Conservation (phyloP, 163 green algal genomes). For the Prototheca cutis region DNA sequence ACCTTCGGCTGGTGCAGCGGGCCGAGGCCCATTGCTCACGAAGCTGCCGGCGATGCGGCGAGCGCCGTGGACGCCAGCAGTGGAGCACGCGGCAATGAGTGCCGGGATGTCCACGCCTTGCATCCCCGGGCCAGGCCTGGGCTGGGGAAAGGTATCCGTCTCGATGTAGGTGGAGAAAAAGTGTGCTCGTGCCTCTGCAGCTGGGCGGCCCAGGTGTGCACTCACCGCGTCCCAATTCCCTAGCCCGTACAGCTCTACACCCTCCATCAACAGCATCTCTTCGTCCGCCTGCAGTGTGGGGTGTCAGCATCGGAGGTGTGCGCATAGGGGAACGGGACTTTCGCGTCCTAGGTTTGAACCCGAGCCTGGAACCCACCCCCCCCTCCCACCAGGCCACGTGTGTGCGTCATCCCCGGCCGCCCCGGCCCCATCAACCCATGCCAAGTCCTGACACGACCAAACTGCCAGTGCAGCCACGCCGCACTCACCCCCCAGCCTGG, state of each 20-base stretch:
- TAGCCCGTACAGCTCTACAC: slow-evolving; percentile 69
- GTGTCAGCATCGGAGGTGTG: too few relatives aligned
- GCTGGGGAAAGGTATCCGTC: slow-evolving; percentile 52
- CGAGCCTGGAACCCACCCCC: too few relatives aligned
- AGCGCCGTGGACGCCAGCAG: background rate
- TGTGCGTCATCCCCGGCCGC: too few relatives aligned
- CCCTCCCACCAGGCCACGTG: too few relatives aligned
- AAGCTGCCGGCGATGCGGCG: background rate
- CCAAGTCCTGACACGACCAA: too few relatives aligned
- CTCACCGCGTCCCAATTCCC: slow-evolving; percentile 83
- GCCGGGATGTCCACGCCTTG: slow-evolving; percentile 7
- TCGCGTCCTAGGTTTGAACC: too few relatives aligned
- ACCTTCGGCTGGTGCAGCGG: background rate
- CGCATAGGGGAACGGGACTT: too few relatives aligned
- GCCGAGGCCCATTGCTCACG: too few relatives aligned
- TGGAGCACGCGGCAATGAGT: slow-evolving; percentile 14
- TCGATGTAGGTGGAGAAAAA: slow-evolving; percentile 79
- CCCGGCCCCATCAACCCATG: too few relatives aligned
- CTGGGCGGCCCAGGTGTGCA: slow-evolving; percentile 79
- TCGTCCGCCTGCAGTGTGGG: slow-evolving; percentile 89
- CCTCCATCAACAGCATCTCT: slow-evolving; percentile 92
- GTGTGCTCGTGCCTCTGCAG: slow-evolving; percentile 62
- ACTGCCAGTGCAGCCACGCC: too few relatives aligned
- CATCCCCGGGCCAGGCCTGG: slow-evolving; percentile 51
- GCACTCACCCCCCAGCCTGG: slow-evolving; percentile 72